phyloP scores from a whole-genome alignment of 1,284 basidiomycete species.

The Ganoderma leucocontextum region DNA sequence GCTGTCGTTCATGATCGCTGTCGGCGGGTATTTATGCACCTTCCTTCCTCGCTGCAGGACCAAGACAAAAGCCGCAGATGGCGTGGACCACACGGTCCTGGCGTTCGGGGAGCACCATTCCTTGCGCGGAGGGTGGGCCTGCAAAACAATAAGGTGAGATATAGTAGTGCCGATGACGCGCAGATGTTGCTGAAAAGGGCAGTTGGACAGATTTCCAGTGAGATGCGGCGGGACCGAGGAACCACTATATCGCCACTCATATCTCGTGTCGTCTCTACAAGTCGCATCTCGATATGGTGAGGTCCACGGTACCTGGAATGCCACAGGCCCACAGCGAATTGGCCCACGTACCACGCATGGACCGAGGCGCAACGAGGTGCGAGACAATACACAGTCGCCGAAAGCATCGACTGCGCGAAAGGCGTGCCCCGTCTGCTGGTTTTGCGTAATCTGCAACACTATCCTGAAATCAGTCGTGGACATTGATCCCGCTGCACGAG shows the following conservation, averaged over 20 bases:
- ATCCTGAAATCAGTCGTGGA: neutral
- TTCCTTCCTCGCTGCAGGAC: constrained; percentile 18
- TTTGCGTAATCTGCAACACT: constrained; percentile 5
- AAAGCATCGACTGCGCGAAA: neutral
- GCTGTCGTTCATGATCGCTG: constrained; percentile 12
- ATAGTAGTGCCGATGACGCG: neutral
- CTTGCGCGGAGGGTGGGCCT: no score
- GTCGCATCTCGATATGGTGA: neutral
- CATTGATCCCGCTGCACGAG: constrained; percentile 4
- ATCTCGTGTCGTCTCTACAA: neutral
- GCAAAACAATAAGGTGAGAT: constrained; percentile 11
- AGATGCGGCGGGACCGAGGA: neutral
- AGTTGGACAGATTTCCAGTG: neutral
- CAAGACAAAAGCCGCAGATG: constrained; percentile 24
- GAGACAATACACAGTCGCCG: neutral
- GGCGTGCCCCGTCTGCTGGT: neutral
- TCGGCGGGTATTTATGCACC: constrained; percentile 1
- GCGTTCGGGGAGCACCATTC: neutral
- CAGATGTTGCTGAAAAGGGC: neutral
- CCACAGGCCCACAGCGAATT: neutral
- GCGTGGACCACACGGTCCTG: neutral
- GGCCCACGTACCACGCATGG: neutral
- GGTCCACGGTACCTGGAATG: neutral
- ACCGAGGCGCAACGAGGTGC: neutral
- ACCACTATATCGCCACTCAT: neutral